Conservation (phyloP, 2,329 filamentous ascomycete genomes). For the Acephala macrosclerotiorum region DNA sequence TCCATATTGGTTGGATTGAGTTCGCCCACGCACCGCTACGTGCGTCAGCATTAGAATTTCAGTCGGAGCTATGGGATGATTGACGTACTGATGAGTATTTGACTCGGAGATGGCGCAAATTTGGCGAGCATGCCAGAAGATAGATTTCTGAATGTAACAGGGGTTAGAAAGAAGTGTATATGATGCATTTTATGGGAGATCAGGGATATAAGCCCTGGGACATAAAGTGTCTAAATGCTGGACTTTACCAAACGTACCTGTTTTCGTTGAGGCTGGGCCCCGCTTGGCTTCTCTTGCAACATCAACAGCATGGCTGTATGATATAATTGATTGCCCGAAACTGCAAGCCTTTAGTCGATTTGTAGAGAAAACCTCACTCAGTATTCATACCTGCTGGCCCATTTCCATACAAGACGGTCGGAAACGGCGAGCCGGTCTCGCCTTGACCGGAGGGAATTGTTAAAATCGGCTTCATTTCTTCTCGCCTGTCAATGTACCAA, state of each 20-base stretch:
- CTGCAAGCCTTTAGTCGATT: constrained; percentile 8
- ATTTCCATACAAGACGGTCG: constrained; percentile 31
- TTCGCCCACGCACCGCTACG: constrained; percentile 51
- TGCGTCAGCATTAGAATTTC: background rate
- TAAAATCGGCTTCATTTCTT: constrained; percentile 48
- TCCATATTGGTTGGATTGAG: constrained; percentile 54
- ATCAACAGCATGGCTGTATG: constrained; percentile 43
- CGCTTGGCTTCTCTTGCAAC: constrained; percentile 44
- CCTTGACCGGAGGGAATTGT: constrained; percentile 43
- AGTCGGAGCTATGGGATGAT: background rate
- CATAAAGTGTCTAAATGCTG: background rate
- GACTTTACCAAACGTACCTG: constrained; percentile 11
- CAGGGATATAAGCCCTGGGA: too few species aligned
- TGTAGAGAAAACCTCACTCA: background rate
- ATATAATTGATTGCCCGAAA: constrained; percentile 47
- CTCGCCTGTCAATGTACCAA: constrained; percentile 49
- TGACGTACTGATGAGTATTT: constrained; percentile 48
- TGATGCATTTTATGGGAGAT: background rate
- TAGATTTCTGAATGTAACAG: constrained; percentile 42
- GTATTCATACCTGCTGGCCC: constrained; percentile 15
- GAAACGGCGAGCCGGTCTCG: constrained; percentile 36
- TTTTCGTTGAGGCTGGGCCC: constrained; percentile 34
- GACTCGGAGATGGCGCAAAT: constrained; percentile 54
- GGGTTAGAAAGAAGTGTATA: background rate
- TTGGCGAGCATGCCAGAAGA: constrained; percentile 56